phyloP scores from a whole-genome alignment of 2,329 filamentous ascomycete genomes.

The Plenodomus tracheiphilus region DNA sequence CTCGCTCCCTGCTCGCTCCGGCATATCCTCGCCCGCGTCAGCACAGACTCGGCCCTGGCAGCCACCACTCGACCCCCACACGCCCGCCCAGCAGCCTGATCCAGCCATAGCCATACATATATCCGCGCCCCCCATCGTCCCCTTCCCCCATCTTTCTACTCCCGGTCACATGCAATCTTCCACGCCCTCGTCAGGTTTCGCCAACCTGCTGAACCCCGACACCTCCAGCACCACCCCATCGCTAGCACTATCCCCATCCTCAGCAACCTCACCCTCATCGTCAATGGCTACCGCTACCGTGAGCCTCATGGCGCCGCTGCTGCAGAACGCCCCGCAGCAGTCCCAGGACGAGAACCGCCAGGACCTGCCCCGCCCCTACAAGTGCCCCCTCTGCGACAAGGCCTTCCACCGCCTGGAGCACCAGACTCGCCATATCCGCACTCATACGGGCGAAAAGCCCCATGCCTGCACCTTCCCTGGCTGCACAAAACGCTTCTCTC shows the following conservation, averaged over 20 bases:
- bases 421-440: conserved; percentile 89
- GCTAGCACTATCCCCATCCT: conserved; percentile 46
- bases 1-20: conserved; percentile 17
- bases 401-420: conserved; percentile 98
- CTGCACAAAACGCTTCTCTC: conserved; percentile 95
- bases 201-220: conserved; percentile 46
- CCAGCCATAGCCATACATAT: conserved; percentile 34
- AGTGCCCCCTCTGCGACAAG: conserved; percentile 97
- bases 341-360: conserved; percentile 62
- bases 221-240: conserved; percentile 29
- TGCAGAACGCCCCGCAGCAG: conserved; percentile 57
- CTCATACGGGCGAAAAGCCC: conserved; percentile 97
- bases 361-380: conserved; percentile 95
- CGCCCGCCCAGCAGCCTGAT: conserved; percentile 25
- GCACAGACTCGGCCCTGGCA: conserved; percentile 30
- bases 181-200: conserved; percentile 40
- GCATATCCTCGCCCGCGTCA: conserved; percentile 29
- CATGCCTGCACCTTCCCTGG: conserved; percentile 94
- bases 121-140: conserved; percentile 42
- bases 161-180: conserved; percentile 47
- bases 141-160: conserved; percentile 43
- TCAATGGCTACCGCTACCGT: conserved; percentile 51
- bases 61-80: conserved; percentile 29
- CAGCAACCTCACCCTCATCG: conserved; percentile 11
- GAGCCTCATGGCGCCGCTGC: conserved; percentile 58